Conservation (phyloP, 306 rosid genomes). For the Medicago arabica region DNA sequence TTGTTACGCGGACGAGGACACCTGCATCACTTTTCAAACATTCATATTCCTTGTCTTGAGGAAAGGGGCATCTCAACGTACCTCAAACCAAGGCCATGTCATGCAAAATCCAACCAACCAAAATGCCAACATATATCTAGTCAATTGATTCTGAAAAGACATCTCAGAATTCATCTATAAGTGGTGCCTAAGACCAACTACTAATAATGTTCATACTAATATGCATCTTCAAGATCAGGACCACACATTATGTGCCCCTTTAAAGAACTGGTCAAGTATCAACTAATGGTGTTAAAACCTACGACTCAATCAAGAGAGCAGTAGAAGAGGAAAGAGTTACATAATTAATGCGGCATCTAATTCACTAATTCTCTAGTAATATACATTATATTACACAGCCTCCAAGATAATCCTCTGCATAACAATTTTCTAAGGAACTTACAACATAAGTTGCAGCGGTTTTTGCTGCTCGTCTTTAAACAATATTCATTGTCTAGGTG, state of each 20-base stretch:
- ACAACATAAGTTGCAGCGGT: conserved; percentile 29
- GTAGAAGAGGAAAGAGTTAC: background rate
- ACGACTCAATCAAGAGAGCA: conserved; percentile 8
- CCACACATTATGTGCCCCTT: background rate
- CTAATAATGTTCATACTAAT: conserved; percentile 2
- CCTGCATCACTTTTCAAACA: too few relatives aligned
- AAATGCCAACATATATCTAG: too few relatives aligned
- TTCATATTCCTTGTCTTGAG: too few relatives aligned
- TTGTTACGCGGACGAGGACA: too few relatives aligned
- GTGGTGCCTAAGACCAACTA: background rate
- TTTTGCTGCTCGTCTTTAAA: conserved; percentile 31
- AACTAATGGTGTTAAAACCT: conserved; percentile 30
- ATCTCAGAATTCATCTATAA: background rate
- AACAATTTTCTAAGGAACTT: conserved; percentile 39
- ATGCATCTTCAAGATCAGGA: conserved; percentile 3
- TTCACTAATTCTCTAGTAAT: conserved; percentile 60
- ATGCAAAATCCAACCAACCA: too few relatives aligned
- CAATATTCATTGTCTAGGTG: conserved; percentile 71
- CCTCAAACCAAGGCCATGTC: too few relatives aligned
- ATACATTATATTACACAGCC: conserved; percentile 57
- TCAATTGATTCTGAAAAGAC: background rate
- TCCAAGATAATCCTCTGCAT: conserved; percentile 42
- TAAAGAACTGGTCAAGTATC: background rate
- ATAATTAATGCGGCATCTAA: conserved; percentile 31
- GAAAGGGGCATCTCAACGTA: too few relatives aligned